A percentile compares a stretch with the other conserved stretches of the same genome.
These are phyloP conservation scores for Phytopythium vexans DNA, from an alignment of 352 stramenopile species.

Conservation along the genomic window DNA sequence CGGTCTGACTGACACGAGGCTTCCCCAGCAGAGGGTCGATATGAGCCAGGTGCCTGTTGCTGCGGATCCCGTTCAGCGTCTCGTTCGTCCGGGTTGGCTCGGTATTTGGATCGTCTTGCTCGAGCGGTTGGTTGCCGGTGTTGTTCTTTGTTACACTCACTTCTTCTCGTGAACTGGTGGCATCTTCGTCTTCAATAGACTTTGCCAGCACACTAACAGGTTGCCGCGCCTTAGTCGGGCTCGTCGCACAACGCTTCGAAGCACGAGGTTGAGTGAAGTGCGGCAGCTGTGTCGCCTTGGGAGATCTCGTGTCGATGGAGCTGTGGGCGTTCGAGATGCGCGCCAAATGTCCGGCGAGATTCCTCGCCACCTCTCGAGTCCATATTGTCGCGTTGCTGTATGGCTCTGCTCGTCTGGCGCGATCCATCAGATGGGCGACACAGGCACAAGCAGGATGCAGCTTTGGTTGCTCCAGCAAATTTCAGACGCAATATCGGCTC, in stretches of 20 bases:
- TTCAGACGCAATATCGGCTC: too few species aligned
- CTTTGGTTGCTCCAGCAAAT: too few species aligned
- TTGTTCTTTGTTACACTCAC: constrained; percentile 2
- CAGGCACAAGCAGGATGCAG: too few species aligned
- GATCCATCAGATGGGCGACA: constrained; percentile 39
- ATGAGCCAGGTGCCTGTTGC: constrained; percentile 5
- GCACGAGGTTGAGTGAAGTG: constrained; percentile 36
- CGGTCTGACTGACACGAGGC: background rate
- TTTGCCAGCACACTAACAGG: constrained; percentile 3
- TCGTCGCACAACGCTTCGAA: constrained; percentile 46
- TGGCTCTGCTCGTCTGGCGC: constrained; percentile 62
- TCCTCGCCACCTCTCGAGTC: constrained; percentile 67
- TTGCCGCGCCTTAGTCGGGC: constrained; percentile 36
- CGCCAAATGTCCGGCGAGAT: constrained; percentile 63
- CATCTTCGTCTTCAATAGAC: background rate
- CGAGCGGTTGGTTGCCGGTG: background rate
- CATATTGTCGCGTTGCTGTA: constrained; percentile 79
- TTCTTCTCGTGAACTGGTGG: constrained; percentile 7
- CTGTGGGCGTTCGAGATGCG: constrained; percentile 70
- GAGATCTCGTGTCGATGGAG: constrained; percentile 64
- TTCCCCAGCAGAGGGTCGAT: constrained; percentile 12
- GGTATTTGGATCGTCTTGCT: background rate
- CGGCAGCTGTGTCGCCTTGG: constrained; percentile 46
- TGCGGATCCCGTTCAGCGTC: constrained; percentile 1
- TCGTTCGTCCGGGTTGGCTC: constrained; percentile 12